Evolutionary conservation across 306 rosid genomes (phyloP).

Genomic region (Pyrus pyrifolia): DNA sequence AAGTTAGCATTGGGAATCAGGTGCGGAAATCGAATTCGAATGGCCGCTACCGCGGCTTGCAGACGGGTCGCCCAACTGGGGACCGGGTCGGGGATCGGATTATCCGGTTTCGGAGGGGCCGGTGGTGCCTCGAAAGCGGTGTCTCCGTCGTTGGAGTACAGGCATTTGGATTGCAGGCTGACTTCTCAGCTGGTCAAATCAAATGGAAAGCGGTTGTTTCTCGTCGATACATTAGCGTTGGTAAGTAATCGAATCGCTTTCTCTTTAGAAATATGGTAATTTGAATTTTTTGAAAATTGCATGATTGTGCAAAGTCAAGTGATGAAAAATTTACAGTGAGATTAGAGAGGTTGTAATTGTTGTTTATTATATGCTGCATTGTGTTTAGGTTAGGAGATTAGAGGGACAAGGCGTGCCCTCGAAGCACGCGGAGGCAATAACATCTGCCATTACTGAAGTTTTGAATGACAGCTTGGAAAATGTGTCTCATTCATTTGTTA

Average conservation of each 20-base stretch:
- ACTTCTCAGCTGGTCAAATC: slow-evolving; percentile 54
- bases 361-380: background rate
- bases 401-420: slow-evolving; percentile 86
- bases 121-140: slow-evolving; percentile 33
- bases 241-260: slow-evolving; percentile 28
- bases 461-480: slow-evolving; percentile 81
- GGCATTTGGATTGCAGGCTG: slow-evolving; percentile 33
- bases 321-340: background rate
- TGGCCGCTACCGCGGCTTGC: slow-evolving; percentile 68
- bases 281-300: background rate
- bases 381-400: slow-evolving; percentile 64
- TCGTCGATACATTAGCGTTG: slow-evolving; percentile 85
- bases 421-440: slow-evolving; percentile 89
- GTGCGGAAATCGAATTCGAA: slow-evolving; percentile 23
- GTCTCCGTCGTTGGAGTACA: slow-evolving; percentile 19
- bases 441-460: slow-evolving; percentile 79
- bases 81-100: slow-evolving; percentile 26
- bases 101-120: slow-evolving; percentile 30
- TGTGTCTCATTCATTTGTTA: slow-evolving; percentile 66
- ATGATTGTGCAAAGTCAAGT: background rate
- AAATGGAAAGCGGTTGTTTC: slow-evolving; percentile 63
- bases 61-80: slow-evolving; percentile 42
- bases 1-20: background rate
- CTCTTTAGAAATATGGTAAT: background rate
- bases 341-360: background rate